phyloP scores from a whole-genome alignment of 2,329 filamentous ascomycete species.

The Trichothecium roseum region DNA sequence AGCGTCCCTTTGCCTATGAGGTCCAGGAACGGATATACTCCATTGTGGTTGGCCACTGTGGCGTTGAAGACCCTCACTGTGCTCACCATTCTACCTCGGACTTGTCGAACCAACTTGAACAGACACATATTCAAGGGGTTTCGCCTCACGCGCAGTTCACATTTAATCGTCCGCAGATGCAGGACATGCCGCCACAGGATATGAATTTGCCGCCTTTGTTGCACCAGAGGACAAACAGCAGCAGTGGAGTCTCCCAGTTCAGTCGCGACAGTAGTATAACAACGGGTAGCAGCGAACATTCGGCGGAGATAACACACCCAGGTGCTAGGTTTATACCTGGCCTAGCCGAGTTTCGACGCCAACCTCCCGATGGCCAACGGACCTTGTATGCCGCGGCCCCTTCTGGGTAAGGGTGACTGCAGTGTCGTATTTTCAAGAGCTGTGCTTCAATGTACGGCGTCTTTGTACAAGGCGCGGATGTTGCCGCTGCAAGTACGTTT shows the following conservation, averaged over 20 bases:
- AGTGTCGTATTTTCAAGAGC: too few species aligned
- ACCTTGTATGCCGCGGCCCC: too few species aligned
- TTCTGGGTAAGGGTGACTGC: too few species aligned
- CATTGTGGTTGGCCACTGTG: slow-evolving; percentile 37
- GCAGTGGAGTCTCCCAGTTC: slow-evolving; percentile 22
- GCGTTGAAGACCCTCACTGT: slow-evolving; percentile 40
- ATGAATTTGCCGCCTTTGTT: slow-evolving; percentile 2
- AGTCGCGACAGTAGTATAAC: slow-evolving; percentile 18
- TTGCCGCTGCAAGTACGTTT: too few species aligned
- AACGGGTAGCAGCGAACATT: slow-evolving; percentile 14
- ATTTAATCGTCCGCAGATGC: not conserved
- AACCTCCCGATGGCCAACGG: too few species aligned
- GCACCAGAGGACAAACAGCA: slow-evolving; percentile 18
- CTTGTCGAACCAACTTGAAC: slow-evolving; percentile 15
- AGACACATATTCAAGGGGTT: slow-evolving; percentile 9
- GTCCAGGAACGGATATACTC: slow-evolving; percentile 42
- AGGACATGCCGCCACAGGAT: not conserved
- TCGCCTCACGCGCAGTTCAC: not conserved
- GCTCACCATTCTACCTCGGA: slow-evolving; percentile 35
- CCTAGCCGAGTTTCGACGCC: too few species aligned
- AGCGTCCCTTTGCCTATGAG: slow-evolving; percentile 41
- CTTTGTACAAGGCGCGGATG: too few species aligned
- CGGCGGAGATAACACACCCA: not conserved
- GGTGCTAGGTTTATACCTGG: not conserved
- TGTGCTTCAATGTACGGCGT: too few species aligned